Base-by-base conservation (phyloP, 352 stramenopile genomes). In the Poterioochromonas sp. region DNA sequence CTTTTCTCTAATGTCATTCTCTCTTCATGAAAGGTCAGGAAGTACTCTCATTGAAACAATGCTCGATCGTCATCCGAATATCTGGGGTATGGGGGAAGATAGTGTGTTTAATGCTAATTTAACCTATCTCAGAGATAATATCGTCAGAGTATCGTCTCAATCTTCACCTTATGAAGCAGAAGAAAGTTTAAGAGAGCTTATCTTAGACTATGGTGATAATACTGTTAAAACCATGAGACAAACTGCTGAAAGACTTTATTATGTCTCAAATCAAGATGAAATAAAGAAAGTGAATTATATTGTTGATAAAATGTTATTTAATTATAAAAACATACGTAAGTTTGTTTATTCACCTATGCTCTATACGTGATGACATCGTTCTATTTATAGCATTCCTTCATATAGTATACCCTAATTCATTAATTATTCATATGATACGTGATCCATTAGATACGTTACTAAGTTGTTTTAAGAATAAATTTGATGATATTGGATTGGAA, bases 241-340 rank as follows among this genome's bases (percentile, higher is more conserved):
- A n/a, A n/a, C n/a, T n/a, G n/a, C n/a, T n/a, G n/a, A n/a, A n/a
- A n/a, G n/a, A n/a, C n/a, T n/a, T n/a, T n/a, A n/a, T n/a, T n/a
- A n/a, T n/a, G n/a, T n/a, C n/a, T n/a, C n/a, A n/a, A n/a, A n/a
- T n/a, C n/a, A n/a, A n/a, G n/a, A 73, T 12, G 63, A 47, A 5
- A 73, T 73, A n/a, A 47, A 12, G 18, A 47, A 73, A 51, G 2
- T 39, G 15, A 54, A 40, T 1, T 40, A 22, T 26, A 58, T 76
- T 35, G 65, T 76, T 11, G 65, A 76, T 29, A 76, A 76, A 40
- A 76, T 76, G 65, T 37, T 76, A 22, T 76, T 76, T 29, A 76
- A 76, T 37, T 76, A 76, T 40, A 29, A n/a, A 35, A 76, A 76
- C 65, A 76, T 76, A 18, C 15, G 62, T 22, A 8, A 35, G 5